A percentile compares a stretch with the other conserved stretches of the same genome.
phyloP scores from a whole-genome alignment of 1,139 yeast species.

The Saccharomyces hybrid region DNA sequence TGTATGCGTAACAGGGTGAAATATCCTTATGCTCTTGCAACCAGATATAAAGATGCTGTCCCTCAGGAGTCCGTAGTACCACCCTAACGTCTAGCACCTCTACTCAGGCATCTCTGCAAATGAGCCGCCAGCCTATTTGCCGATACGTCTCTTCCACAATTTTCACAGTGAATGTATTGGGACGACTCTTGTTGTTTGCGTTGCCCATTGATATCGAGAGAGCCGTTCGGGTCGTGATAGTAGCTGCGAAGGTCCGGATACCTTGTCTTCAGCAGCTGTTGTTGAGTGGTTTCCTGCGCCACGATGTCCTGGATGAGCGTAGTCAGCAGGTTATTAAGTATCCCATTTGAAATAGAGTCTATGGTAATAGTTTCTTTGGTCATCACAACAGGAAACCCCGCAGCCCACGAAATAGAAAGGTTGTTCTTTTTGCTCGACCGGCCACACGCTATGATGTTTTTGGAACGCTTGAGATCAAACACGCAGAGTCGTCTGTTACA shows the following conservation, averaged over 20 bases:
- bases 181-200: slow-evolving; percentile 30
- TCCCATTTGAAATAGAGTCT: slow-evolving; percentile 20
- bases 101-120: slow-evolving; percentile 76
- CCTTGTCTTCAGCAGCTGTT: slow-evolving; percentile 19
- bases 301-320: slow-evolving; percentile 30
- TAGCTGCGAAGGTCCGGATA: slow-evolving; percentile 24
- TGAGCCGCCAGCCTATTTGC: slow-evolving; percentile 92
- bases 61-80: neutral
- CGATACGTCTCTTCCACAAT: slow-evolving; percentile 79
- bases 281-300: slow-evolving; percentile 22
- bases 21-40: neutral
- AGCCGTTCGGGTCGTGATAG: slow-evolving; percentile 21
- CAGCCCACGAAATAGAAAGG: neutral
- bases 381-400: slow-evolving; percentile 7
- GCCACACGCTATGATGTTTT: neutral
- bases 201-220: slow-evolving; percentile 25
- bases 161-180: slow-evolving; percentile 66
- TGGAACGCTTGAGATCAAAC: neutral
- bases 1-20: no score
- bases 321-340: slow-evolving; percentile 24
- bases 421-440: neutral
- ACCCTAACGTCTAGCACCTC: slow-evolving; percentile 39
- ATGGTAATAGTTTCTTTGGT: slow-evolving; percentile 15
- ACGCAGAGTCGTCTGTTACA: neutral
- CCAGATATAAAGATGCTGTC: neutral